Conservation (phyloP, 1,284 basidiomycete species). For the Moniliophthora roreri region DNA sequence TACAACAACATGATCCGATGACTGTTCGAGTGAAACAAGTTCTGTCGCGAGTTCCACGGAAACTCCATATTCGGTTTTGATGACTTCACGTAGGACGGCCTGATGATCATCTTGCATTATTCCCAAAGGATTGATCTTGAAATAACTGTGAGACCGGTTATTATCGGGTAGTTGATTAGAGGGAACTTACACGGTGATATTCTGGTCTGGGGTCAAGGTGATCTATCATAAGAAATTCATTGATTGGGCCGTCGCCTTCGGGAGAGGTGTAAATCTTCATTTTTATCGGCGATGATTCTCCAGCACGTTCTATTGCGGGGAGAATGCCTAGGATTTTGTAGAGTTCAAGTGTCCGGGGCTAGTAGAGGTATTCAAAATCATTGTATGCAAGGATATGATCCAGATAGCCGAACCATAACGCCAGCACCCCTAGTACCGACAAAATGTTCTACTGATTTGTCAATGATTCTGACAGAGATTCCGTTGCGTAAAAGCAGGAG, state of each 20-base stretch:
- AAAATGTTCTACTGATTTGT: background rate
- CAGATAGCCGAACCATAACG: background rate
- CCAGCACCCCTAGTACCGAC: background rate
- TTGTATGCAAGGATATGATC: background rate
- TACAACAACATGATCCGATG: constrained; percentile 23
- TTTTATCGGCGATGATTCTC: background rate
- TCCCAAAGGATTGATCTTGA: constrained; percentile 22
- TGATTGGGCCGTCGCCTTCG: constrained; percentile 10
- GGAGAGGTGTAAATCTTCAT: constrained; percentile 16
- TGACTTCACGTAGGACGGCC: constrained; percentile 27
- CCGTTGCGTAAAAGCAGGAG: background rate
- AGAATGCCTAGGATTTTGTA: background rate
- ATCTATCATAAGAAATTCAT: background rate
- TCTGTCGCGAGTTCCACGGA: constrained; percentile 31
- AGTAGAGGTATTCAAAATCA: background rate
- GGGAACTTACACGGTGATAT: constrained; percentile 10
- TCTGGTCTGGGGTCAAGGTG: background rate
- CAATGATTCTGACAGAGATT: constrained; percentile 1
- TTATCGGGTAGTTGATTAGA: background rate
- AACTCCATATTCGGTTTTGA: constrained; percentile 21
- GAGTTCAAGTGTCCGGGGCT: constrained; percentile 8
- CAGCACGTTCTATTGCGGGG: background rate
- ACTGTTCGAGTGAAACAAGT: constrained; percentile 31
- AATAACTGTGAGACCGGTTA: background rate
- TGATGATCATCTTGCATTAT: constrained; percentile 33